These are phyloP conservation scores for Graphilbum sp. DNA, from an alignment of 2,329 filamentous ascomycete species.

Conservation along the genomic window DNA sequence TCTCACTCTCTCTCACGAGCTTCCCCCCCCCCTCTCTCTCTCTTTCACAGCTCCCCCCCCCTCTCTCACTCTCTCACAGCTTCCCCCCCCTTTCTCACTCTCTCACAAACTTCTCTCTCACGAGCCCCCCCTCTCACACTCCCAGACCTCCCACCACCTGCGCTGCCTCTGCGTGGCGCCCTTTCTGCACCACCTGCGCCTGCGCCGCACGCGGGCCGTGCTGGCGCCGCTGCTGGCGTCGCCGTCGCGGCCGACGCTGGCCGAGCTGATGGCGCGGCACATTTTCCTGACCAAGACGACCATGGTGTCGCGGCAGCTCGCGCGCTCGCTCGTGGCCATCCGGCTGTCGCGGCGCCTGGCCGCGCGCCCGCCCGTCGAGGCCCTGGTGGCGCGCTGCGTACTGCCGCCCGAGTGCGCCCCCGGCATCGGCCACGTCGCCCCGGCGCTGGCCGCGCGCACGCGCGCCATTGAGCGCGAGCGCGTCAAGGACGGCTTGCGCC, in stretches of 20 bases:
- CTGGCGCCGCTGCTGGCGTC: constrained; percentile 40
- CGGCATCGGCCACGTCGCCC: constrained; percentile 29
- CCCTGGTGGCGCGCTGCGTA: constrained; percentile 46
- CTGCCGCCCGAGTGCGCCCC: constrained; percentile 48
- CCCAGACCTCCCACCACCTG: constrained; percentile 43
- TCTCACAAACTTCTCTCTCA: too few relatives aligned
- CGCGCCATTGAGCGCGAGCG: constrained; percentile 48
- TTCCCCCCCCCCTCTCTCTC: neutral
- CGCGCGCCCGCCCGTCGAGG: constrained; percentile 39
- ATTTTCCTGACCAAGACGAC: constrained; percentile 54
- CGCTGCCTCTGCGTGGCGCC: constrained; percentile 46
- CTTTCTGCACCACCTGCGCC: constrained; percentile 46
- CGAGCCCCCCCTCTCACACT: too few relatives aligned
- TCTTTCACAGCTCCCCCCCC: neutral
- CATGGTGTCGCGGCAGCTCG: constrained; percentile 45
- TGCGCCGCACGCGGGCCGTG: constrained; percentile 35
- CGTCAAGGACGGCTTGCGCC: constrained; percentile 48
- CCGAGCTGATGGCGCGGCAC: constrained; percentile 44
- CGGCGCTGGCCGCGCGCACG: constrained; percentile 44
- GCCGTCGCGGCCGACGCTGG: constrained; percentile 39
- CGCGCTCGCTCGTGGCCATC: constrained; percentile 47
- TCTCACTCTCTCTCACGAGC: neutral
- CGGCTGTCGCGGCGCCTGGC: constrained; percentile 45
- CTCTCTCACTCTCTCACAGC: neutral
- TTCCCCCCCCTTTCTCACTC: neutral